Conservation (phyloP, 257 asterid genomes). For the Linderniella brevidens region DNA sequence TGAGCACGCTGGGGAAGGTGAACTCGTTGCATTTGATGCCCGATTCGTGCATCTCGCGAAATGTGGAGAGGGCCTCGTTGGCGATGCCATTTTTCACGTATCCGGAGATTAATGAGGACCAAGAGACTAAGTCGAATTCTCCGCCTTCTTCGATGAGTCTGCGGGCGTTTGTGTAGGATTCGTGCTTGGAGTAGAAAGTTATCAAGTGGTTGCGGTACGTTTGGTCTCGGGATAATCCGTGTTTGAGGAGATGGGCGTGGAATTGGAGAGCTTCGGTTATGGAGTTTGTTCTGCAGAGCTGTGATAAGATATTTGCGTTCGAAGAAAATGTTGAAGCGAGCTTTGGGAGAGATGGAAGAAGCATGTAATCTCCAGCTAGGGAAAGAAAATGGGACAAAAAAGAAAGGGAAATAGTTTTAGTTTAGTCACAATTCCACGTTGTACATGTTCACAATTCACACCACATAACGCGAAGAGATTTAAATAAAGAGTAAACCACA, state of each 20-base stretch:
- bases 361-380: constrained; percentile 15
- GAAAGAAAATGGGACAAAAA: too few species aligned
- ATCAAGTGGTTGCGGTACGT: constrained; percentile 38
- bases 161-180: constrained; percentile 28
- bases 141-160: constrained; percentile 41
- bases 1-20: constrained; percentile 62
- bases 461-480: too few species aligned
- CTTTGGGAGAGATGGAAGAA: constrained; percentile 11
- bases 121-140: constrained; percentile 52
- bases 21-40: constrained; percentile 48
- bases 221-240: constrained; percentile 20
- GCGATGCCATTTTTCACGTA: constrained; percentile 47
- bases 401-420: constrained; percentile 3
- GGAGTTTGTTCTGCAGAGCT: constrained; percentile 29
- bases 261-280: constrained; percentile 35
- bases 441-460: too few species aligned
- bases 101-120: constrained; percentile 75
- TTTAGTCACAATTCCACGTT: neutral
- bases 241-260: constrained; percentile 43
- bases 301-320: constrained; percentile 37
- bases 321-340: constrained; percentile 18
- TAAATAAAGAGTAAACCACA: too few species aligned
- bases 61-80: constrained; percentile 39
- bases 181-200: constrained; percentile 40
- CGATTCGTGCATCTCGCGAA: constrained; percentile 35